Base-by-base conservation (phyloP, 2,329 filamentous ascomycete genomes). In the Monosporascus sp. region DNA sequence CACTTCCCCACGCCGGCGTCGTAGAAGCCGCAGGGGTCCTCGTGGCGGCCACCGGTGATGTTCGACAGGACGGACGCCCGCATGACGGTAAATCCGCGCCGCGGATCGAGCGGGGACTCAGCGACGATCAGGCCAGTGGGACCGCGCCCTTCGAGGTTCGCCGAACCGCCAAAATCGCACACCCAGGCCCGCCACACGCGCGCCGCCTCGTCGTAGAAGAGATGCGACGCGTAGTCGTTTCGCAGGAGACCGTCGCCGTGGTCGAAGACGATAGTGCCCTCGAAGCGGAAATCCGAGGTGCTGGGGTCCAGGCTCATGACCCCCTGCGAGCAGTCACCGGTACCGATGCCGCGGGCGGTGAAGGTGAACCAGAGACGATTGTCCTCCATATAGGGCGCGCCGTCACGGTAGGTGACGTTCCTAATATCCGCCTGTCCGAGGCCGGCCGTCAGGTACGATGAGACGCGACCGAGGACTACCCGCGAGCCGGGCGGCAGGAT, bases 211-310 rank as follows among this genome's bases (percentile, higher is more conserved):
- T 50, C 48, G 36, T 50, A 50, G 48, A 50, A 50, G 5, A 50
- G 22, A 36, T 50, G 48, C 22, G 48, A 50, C 35, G 48, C 48
- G 36, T 50, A 50, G 48, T 50, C 48, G 37, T 50, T 50, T 35
- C 48, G 48, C 11, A 50, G 48, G 20, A 41, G 37, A 20, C 48
- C 48, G 25, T 50, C 48, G n/a, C 48, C 48, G 35, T 50, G 48
- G 35, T 50, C 48, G 37, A 50, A 50, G 11, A 50, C 48, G 15
- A 50, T 41, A 9, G 48, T 50, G 7, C 48, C 48, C 35, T 50
- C 48, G 39, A 50, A 50, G 17, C 39, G 36, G 37, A 41, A 50
- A 17, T 50, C 48, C 18, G 48, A 49, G 24, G 48, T 9, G 35
- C 48, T 41, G 3, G 48, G 48, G 48, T 50, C 25, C 20, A 37